phyloP scores from a whole-genome alignment of 129 eudicot species.

The Flaveria bidentis region DNA sequence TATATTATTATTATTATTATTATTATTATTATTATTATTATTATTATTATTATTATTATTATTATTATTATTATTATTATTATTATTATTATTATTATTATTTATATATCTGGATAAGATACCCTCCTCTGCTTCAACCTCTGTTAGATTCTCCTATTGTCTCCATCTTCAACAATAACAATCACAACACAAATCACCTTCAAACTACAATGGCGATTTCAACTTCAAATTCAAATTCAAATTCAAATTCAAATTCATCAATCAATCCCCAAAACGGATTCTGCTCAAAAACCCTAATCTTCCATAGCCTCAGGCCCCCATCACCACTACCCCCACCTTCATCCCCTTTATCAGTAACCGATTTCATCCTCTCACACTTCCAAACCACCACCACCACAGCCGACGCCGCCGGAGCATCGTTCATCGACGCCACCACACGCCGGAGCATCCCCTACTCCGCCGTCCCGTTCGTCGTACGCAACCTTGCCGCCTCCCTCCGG shows the following conservation, averaged over 20 bases:
- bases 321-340: conserved; percentile 37
- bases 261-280: conserved; percentile 34
- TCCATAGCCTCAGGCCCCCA: conserved; percentile 49
- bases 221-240: neutral
- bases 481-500: conserved; percentile 42
- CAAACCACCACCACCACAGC: neutral
- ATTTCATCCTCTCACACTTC: conserved; percentile 44
- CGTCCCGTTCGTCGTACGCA: conserved; percentile 23
- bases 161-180: neutral
- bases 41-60: too few relatives aligned
- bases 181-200: conserved; percentile 3
- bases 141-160: conserved; percentile 6
- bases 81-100: too few relatives aligned
- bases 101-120: too few relatives aligned
- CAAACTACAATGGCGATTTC: conserved; percentile 7
- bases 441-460: conserved; percentile 39
- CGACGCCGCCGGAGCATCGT: conserved; percentile 15
- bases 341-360: conserved; percentile 41
- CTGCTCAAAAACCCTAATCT: conserved; percentile 38
- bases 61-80: too few relatives aligned
- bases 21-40: too few relatives aligned
- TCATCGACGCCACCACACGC: conserved; percentile 48
- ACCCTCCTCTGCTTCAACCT: neutral
- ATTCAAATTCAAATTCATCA: conserved; percentile 15
- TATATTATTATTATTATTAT: too few relatives aligned